Evolutionary conservation across 768 basidiomycete species (phyloP).

Genomic region (Leccinum imitatum): DNA sequence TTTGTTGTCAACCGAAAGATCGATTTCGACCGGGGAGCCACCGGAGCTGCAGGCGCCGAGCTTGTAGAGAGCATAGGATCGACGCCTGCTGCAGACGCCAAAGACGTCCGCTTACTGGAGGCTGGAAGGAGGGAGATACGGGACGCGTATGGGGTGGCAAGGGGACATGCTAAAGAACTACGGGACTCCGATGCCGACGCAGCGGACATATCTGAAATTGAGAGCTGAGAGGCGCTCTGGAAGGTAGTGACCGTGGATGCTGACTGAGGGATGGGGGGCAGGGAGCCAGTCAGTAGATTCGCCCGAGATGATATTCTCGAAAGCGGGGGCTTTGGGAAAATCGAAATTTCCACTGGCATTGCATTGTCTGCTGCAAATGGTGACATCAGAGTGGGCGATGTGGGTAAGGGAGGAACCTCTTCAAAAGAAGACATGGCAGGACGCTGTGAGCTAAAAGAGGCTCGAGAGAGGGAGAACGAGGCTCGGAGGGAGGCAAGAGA

Average conservation of each 20-base stretch:
- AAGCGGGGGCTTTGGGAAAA: constrained; percentile 9
- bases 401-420: constrained; percentile 29
- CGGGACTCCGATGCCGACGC: constrained; percentile 22
- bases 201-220: constrained; percentile 11
- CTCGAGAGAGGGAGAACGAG: constrained; percentile 31
- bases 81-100: constrained; percentile 25
- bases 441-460: constrained; percentile 31
- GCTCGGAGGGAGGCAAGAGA: constrained; percentile 32
- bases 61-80: constrained; percentile 15
- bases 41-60: neutral
- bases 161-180: constrained; percentile 11
- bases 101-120: constrained; percentile 27
- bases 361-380: constrained; percentile 1
- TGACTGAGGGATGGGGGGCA: constrained; percentile 33
- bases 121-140: constrained; percentile 25
- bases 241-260: constrained; percentile 29
- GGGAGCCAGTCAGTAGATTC: constrained; percentile 1
- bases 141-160: constrained; percentile 14
- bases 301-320: constrained; percentile 26
- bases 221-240: constrained; percentile 21
- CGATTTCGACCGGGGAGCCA: constrained; percentile 25
- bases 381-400: constrained; percentile 21
- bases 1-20: constrained; percentile 31
- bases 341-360: neutral
- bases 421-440: constrained; percentile 16